These are phyloP conservation scores for Medicago arabica DNA, from an alignment of 306 rosid genomes.

Conservation along the genomic window DNA sequence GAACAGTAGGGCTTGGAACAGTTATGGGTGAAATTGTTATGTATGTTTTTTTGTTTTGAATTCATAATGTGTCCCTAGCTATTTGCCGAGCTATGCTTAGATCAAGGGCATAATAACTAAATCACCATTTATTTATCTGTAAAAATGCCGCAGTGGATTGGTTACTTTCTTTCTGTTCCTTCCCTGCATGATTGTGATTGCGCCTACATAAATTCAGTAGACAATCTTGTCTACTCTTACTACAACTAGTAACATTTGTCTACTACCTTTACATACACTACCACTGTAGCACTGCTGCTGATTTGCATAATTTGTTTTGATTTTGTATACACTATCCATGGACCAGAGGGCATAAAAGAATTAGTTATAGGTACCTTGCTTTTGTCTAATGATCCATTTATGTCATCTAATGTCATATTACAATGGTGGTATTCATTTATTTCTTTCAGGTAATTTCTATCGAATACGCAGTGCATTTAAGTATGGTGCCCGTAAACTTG, in stretches of 20 bases:
- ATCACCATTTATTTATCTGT: background rate
- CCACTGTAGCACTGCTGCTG: constrained; percentile 12
- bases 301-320: constrained; percentile 9
- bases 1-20: constrained; percentile 9
- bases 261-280: constrained; percentile 6
- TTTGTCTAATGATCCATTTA: constrained; percentile 22
- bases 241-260: constrained; percentile 1
- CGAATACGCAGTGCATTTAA: constrained; percentile 88
- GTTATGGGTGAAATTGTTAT: constrained; percentile 8
- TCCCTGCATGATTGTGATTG: background rate
- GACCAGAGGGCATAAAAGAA: background rate
- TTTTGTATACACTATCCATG: constrained; percentile 24
- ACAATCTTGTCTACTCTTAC: constrained; percentile 18
- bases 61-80: background rate
- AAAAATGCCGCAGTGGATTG: background rate
- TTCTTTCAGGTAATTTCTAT: constrained; percentile 72
- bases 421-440: constrained; percentile 38
- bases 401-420: constrained; percentile 20
- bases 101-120: constrained; percentile 10
- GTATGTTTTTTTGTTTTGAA: constrained; percentile 6
- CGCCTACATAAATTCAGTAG: constrained; percentile 22
- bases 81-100: constrained; percentile 13
- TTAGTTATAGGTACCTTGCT: constrained; percentile 15
- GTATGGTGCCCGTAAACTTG: constrained; percentile 86
- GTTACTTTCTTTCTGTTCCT: constrained; percentile 18